Percentiles rank a stretch among this genome's conserved stretches.
These are phyloP conservation scores for Rusavskia elegans DNA, from an alignment of 495 filamentous ascomycete species.

Conservation along the genomic window DNA sequence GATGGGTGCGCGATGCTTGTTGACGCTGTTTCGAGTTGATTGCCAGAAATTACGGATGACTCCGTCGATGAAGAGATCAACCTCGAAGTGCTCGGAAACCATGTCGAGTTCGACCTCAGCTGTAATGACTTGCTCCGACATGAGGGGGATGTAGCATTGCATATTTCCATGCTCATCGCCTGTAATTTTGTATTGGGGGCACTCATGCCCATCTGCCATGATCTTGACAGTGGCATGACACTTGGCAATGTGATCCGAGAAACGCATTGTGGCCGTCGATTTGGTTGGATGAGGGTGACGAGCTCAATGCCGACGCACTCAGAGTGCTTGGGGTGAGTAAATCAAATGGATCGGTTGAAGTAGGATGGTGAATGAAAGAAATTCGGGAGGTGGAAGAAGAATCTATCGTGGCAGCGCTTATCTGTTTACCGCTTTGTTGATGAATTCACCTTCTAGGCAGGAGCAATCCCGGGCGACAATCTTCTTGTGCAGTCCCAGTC, in stretches of 20 bases:
- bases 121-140: not conserved
- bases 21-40: not conserved
- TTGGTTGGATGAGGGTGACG: not conserved
- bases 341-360: no score
- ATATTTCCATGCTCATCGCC: not conserved
- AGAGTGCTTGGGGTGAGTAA: no score
- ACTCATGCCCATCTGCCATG: not conserved
- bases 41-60: conserved; percentile 1
- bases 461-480: no score
- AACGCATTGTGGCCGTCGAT: not conserved
- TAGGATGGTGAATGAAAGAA: no score
- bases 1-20: not conserved
- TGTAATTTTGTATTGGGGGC: not conserved
- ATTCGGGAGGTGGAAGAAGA: no score
- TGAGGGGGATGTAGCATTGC: conserved; percentile 1
- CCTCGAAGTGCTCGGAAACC: not conserved
- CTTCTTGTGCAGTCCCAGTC: no score
- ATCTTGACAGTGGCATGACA: not conserved
- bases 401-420: no score
- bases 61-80: conserved; percentile 3
- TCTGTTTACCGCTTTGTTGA: no score
- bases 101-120: not conserved
- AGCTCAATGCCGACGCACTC: not conserved
- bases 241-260: not conserved
- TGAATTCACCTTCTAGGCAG: no score